Evolutionary conservation across 306 rosid species (phyloP).

Genomic region (Pyrus communis): DNA sequence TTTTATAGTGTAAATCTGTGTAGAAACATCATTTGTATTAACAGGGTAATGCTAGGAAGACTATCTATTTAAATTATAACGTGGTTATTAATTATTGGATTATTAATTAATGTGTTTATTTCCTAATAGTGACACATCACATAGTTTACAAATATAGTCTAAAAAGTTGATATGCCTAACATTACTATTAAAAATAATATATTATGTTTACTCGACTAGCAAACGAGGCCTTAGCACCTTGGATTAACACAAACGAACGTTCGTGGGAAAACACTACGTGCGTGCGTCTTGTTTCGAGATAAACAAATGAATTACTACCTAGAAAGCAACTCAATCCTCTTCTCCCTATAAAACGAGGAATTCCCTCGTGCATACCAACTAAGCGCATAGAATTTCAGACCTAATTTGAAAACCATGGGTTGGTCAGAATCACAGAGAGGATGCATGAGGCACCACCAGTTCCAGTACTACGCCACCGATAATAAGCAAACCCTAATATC

Average conservation of each 20-base stretch:
- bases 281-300: neutral
- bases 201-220: neutral
- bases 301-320: neutral
- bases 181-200: no score
- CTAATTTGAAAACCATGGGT: constrained; percentile 17
- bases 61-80: no score
- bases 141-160: no score
- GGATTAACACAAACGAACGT: neutral
- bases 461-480: neutral
- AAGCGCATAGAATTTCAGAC: neutral
- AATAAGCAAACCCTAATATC: constrained; percentile 13
- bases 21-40: no score
- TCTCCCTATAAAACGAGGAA: neutral
- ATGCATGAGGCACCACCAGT: constrained; percentile 41
- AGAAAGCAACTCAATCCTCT: neutral
- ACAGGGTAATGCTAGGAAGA: no score
- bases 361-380: neutral
- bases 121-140: no score
- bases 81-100: no score
- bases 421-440: constrained; percentile 27
- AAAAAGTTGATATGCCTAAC: no score
- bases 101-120: no score
- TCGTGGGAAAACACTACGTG: neutral
- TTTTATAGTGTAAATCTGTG: no score
- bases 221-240: neutral